Evolutionary conservation across 805 yeast genomes (phyloP).

Genomic region (Candida sonorensis): DNA sequence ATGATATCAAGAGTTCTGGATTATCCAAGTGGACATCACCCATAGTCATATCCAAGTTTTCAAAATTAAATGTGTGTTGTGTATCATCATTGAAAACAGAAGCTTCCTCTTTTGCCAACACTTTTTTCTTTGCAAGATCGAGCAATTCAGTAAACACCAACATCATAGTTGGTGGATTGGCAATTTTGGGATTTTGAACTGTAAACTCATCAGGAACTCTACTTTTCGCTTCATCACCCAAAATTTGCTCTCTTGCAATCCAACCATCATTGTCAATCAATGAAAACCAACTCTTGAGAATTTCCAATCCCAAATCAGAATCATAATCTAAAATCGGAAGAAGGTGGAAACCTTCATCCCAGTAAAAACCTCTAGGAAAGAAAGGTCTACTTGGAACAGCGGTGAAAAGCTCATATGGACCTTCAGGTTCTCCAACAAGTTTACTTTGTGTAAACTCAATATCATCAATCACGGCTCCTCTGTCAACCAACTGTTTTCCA

Average conservation of each 20-base stretch:
- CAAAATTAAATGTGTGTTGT: no score
- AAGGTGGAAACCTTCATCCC: constrained; percentile 98
- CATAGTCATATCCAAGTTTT: no score
- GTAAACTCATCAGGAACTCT: constrained; percentile 81
- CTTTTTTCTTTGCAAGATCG: constrained; percentile 32
- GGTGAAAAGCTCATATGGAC: constrained; percentile 71
- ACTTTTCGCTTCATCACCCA: constrained; percentile 85
- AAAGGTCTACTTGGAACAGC: constrained; percentile 89
- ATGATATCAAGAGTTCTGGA: constrained; percentile 52
- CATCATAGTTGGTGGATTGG: constrained; percentile 93
- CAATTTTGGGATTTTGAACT: constrained; percentile 81
- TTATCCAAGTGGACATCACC: constrained; percentile 49
- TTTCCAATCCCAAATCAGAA: constrained; percentile 71
- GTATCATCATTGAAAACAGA: constrained; percentile 21
- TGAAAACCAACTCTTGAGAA: constrained; percentile 80
- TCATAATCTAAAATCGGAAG: constrained; percentile 79
- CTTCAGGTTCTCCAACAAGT: constrained; percentile 53
- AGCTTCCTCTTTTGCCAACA: not conserved
- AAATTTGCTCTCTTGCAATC: constrained; percentile 93
- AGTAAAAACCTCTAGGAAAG: constrained; percentile 94
- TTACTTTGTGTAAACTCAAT: constrained; percentile 53
- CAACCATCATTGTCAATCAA: constrained; percentile 88
- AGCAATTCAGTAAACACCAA: constrained; percentile 57
- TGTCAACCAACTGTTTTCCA: constrained; percentile 79
- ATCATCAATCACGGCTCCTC: constrained; percentile 60